These are phyloP conservation scores for Skeletonema tropicum DNA, from an alignment of 108 stramenopile species.

Conservation along the genomic window DNA sequence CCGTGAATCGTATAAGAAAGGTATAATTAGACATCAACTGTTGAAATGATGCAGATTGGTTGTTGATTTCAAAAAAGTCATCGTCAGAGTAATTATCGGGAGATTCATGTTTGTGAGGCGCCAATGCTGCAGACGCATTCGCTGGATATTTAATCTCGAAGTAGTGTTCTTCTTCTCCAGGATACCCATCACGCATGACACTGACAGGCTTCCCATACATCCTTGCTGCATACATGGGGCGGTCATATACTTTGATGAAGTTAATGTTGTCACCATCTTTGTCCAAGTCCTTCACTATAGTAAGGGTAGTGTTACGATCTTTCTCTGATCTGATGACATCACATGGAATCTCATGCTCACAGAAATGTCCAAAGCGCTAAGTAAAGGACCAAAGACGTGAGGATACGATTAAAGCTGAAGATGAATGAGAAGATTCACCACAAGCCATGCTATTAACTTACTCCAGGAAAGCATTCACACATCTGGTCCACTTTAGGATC, in stretches of 20 bases:
- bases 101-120: slow-evolving; percentile 22
- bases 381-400: no score
- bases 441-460: not conserved
- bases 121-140: slow-evolving; percentile 5
- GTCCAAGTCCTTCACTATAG: slow-evolving; percentile 7
- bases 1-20: slow-evolving; percentile 32
- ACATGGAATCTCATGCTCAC: slow-evolving; percentile 25
- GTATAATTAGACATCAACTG: slow-evolving; percentile 40
- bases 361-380: slow-evolving; percentile 10
- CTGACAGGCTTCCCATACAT: slow-evolving; percentile 30
- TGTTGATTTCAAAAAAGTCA: slow-evolving; percentile 45
- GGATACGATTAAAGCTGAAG: not conserved
- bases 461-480: not conserved
- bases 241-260: slow-evolving; percentile 36
- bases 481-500: not conserved
- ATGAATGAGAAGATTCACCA: not conserved
- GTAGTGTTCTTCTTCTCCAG: slow-evolving; percentile 14
- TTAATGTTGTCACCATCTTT: slow-evolving; percentile 18
- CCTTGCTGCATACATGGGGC: slow-evolving; percentile 22
- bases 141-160: slow-evolving; percentile 8
- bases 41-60: slow-evolving; percentile 14
- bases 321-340: slow-evolving; percentile 26
- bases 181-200: slow-evolving; percentile 28
- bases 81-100: slow-evolving; percentile 20
- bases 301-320: slow-evolving; percentile 16